A percentile compares a stretch with the other conserved stretches of the same genome.
phyloP scores from a whole-genome alignment of 2,329 filamentous ascomycete species.

The Penicillium palitans region DNA sequence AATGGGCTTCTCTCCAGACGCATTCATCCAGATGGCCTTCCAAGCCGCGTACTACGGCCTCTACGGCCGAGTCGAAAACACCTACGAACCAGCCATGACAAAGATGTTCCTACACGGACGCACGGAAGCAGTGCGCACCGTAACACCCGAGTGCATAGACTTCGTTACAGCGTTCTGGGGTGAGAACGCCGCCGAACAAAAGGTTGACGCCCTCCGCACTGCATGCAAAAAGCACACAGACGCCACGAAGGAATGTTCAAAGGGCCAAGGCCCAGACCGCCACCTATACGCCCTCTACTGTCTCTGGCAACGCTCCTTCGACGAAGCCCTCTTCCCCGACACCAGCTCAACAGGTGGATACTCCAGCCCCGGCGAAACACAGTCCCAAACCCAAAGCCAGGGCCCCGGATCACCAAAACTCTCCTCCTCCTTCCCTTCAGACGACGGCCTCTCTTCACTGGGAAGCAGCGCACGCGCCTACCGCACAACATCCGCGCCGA shows the following conservation, averaged over 20 bases:
- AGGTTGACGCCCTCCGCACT: slow-evolving; percentile 79
- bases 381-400: slow-evolving; percentile 3
- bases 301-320: slow-evolving; percentile 87
- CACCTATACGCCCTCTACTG: slow-evolving; percentile 93
- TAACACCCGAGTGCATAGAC: slow-evolving; percentile 77
- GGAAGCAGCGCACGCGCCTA: slow-evolving; percentile 57
- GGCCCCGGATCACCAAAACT: slow-evolving; percentile 29
- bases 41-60: slow-evolving; percentile 97
- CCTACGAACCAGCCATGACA: slow-evolving; percentile 98
- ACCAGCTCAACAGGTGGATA: slow-evolving; percentile 63
- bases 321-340: slow-evolving; percentile 61
- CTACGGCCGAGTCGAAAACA: slow-evolving; percentile 90
- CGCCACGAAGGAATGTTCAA: slow-evolving; percentile 80
- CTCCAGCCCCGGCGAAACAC: slow-evolving; percentile 55
- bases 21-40: slow-evolving; percentile 98
- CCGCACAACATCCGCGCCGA: slow-evolving; percentile 45
- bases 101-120: slow-evolving; percentile 90
- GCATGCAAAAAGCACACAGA: slow-evolving; percentile 81
- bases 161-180: slow-evolving; percentile 96
- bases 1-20: slow-evolving; percentile 95
- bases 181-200: slow-evolving; percentile 76
- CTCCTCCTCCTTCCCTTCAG: slow-evolving; percentile 28
- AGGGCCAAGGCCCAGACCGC: slow-evolving; percentile 86
- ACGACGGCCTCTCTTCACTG: slow-evolving; percentile 43
- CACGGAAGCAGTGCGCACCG: slow-evolving; percentile 87